phyloP scores from a whole-genome alignment of 2,329 filamentous ascomycete genomes.

The Biscogniauxia marginata region DNA sequence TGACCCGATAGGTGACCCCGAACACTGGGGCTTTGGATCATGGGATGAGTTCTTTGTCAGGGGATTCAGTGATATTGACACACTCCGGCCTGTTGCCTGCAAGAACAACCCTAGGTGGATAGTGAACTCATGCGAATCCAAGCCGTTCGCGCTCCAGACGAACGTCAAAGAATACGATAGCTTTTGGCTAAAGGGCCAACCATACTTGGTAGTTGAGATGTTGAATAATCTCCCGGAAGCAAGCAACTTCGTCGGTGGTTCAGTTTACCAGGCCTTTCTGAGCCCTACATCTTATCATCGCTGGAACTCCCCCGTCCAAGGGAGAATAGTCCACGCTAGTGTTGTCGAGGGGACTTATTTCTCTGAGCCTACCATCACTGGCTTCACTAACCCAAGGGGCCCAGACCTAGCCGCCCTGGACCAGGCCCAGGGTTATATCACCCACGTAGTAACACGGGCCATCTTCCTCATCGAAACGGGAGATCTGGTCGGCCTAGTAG shows the following conservation, averaged over 20 bases:
- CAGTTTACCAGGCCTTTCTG: conserved; percentile 57
- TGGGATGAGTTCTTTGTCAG: conserved; percentile 60
- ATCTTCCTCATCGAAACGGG: conserved; percentile 67
- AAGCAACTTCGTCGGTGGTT: conserved; percentile 49
- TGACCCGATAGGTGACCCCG: conserved; percentile 7
- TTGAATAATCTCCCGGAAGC: conserved; percentile 24
- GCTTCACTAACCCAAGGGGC: conserved; percentile 30
- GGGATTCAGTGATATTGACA: conserved; percentile 38
- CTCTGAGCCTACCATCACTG: conserved; percentile 49
- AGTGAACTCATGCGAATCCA: conserved; percentile 53
- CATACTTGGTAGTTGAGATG: too few species aligned
- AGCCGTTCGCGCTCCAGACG: conserved; percentile 41
- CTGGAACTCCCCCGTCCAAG: conserved; percentile 56
- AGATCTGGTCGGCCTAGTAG: conserved; percentile 64
- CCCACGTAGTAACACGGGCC: conserved; percentile 60
- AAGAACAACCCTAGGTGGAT: conserved; percentile 46
- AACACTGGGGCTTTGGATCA: conserved; percentile 47
- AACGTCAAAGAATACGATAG: conserved; percentile 44
- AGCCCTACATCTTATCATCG: conserved; percentile 55
- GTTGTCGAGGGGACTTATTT: conserved; percentile 54
- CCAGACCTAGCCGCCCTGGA: conserved; percentile 28
- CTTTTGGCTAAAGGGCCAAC: conserved; percentile 31
- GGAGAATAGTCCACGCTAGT: conserved; percentile 46
- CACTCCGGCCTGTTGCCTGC: conserved; percentile 43
- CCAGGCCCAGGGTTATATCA: conserved; percentile 61